phyloP scores from a whole-genome alignment of 352 stramenopile genomes.

The Phytophthora constricta region DNA sequence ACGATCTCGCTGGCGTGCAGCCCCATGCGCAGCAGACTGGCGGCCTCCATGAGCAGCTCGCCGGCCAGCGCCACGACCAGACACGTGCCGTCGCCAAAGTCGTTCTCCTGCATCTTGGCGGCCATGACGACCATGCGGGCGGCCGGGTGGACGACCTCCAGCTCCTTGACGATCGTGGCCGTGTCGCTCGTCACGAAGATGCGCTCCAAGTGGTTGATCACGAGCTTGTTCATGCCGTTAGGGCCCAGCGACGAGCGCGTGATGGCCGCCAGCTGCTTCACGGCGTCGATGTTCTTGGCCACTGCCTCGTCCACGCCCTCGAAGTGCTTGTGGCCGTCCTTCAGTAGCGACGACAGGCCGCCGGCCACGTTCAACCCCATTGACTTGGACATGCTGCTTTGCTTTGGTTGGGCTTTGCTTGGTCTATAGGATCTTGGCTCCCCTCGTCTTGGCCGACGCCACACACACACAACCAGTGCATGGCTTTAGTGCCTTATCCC shows the following conservation, averaged over 20 bases:
- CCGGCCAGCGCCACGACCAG: conserved; percentile 97
- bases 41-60: conserved; percentile 96
- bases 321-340: conserved; percentile 97
- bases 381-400: conserved; percentile 84
- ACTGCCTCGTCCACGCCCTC: conserved; percentile 96
- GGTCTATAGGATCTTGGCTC: conserved; percentile 35
- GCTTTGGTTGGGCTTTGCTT: conserved; percentile 24
- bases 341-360: conserved; percentile 97
- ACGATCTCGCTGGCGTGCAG: conserved; percentile 98
- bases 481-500: no score
- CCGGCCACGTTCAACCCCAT: conserved; percentile 97
- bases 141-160: conserved; percentile 98
- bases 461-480: conserved; percentile 15
- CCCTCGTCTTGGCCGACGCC: conserved; percentile 24
- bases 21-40: conserved; percentile 97
- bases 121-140: conserved; percentile 99
- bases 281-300: conserved; percentile 98
- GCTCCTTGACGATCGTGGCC: conserved; percentile 99
- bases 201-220: conserved; percentile 99
- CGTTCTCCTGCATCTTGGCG: conserved; percentile 98
- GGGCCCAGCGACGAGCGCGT: conserved; percentile 97
- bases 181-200: conserved; percentile 99
- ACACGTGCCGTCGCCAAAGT: conserved; percentile 97
- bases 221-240: conserved; percentile 99
- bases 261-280: conserved; percentile 98